A percentile compares a stretch with the other conserved stretches of the same genome.
Conservation (phyloP, 2,329 filamentous ascomycete genomes). For the Calonectria montana region DNA sequence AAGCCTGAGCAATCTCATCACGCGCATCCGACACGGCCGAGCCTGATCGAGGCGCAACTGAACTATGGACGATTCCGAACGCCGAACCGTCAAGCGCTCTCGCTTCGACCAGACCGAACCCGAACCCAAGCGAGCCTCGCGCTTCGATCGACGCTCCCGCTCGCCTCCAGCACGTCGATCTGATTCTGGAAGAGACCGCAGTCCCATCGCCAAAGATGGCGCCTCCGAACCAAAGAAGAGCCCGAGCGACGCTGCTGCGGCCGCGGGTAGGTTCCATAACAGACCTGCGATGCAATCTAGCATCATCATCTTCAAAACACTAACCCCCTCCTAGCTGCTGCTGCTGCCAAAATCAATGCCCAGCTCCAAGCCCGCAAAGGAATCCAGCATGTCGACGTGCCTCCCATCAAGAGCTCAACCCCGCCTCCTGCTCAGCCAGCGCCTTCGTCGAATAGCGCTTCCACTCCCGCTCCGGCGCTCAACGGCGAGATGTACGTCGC, state of each 20-base stretch:
- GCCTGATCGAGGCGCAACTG: conserved; percentile 11
- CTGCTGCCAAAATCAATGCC: conserved; percentile 88
- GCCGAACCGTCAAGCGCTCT: conserved; percentile 81
- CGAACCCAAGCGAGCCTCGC: conserved; percentile 79
- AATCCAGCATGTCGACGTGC: conserved; percentile 90
- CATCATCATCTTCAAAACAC: conserved; percentile 22
- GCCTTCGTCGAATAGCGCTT: conserved; percentile 45
- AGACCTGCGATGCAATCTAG: neutral
- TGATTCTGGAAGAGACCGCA: conserved; percentile 80
- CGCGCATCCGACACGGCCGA: conserved; percentile 4
- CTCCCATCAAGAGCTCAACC: conserved; percentile 75
- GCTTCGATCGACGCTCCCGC: conserved; percentile 92
- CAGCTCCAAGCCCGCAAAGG: conserved; percentile 87
- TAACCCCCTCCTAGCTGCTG: conserved; percentile 71
- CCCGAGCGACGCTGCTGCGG: conserved; percentile 76
- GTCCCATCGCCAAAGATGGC: conserved; percentile 70
- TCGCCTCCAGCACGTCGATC: conserved; percentile 78
- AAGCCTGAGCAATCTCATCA: neutral
- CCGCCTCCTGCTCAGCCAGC: conserved; percentile 55
- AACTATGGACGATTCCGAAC: conserved; percentile 79
- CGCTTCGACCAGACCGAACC: conserved; percentile 94
- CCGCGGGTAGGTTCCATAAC: conserved; percentile 71
- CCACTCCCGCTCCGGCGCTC: conserved; percentile 62
- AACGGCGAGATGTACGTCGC: conserved; percentile 93
- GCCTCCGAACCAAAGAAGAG: conserved; percentile 60